Base-by-base conservation (phyloP, 495 filamentous ascomycete genomes). In the Aspergillus mulundensis region DNA sequence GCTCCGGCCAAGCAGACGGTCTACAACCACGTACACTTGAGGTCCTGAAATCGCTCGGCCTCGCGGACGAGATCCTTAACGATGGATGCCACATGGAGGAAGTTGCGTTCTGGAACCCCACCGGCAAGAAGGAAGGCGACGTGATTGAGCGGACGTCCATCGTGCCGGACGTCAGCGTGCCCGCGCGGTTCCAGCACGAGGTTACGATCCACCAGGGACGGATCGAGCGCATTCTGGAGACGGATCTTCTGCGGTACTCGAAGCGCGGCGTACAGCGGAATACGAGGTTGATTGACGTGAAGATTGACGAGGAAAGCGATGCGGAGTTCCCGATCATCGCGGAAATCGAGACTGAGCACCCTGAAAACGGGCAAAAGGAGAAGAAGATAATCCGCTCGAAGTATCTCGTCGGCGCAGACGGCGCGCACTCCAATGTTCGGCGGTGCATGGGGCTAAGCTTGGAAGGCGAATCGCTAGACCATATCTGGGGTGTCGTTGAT, bases 351-450 rank as follows among this genome's bases (percentile, higher is more conserved):
- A 81, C 83, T 39, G 81, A 78, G 0, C 67, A n/a, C n/a, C n/a
- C 78, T 18, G 38, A 15, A 1, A n/a, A 19, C 10, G 39, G 32
- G 7, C 5, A 38, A 11, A 16, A 19, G 5, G 30, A 15, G 34
- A 42, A 20, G 44, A 69, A 72, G 25, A 66, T 67, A 15, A 68
- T 88, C 1, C 70, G 66, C 14, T 71, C 84, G 4, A 88, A 87
- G 64, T 85, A 90, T 61, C 68, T 90, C 53, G 76, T 88, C 4
- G 87, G 86, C 2, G 84, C 81, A 25, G 87, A 90, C 66, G 85
- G 85, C 0, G 85, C 85, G 3, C 84, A 83, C 56, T 82, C 80
- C 11, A 82, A 78, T 70, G 80, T 83, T 5, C 70, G 86, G 28
- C 75, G 74, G 54, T 75, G 79, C 45, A 75, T 88, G 49, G 83